These are phyloP conservation scores for Gyrodon lividus DNA, from an alignment of 768 basidiomycete species.

Conservation along the genomic window DNA sequence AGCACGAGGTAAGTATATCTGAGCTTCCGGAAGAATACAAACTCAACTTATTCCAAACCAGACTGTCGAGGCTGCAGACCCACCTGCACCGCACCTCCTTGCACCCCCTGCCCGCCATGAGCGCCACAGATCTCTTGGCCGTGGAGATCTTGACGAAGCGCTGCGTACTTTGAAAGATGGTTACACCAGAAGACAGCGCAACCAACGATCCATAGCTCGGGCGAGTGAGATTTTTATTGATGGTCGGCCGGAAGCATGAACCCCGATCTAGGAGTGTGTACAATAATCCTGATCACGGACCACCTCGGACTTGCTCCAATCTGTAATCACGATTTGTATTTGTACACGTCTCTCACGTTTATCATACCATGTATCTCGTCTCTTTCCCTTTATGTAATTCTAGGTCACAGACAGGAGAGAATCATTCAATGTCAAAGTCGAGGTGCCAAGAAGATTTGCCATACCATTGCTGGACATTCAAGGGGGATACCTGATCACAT, in stretches of 20 bases:
- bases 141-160: slow-evolving; percentile 81
- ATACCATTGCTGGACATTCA: slow-evolving; percentile 40
- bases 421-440: not conserved
- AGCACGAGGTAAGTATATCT: slow-evolving; percentile 7
- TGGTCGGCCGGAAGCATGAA: slow-evolving; percentile 18
- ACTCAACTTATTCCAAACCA: slow-evolving; percentile 20
- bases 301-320: not conserved
- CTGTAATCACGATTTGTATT: no score
- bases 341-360: not conserved
- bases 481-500: slow-evolving; percentile 60
- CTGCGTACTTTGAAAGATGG: slow-evolving; percentile 79
- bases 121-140: slow-evolving; percentile 56
- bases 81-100: slow-evolving; percentile 28
- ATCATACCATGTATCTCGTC: not conserved
- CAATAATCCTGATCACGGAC: not conserved
- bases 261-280: not conserved
- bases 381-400: not conserved
- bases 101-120: slow-evolving; percentile 43
- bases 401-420: no score
- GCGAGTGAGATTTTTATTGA: slow-evolving; percentile 29
- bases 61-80: slow-evolving; percentile 41
- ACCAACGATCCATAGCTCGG: slow-evolving; percentile 13
- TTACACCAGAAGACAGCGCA: slow-evolving; percentile 23
- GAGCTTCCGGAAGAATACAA: not conserved
- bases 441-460: not conserved